Percentiles rank a stretch among this genome's conserved stretches.
Evolutionary conservation across 352 stramenopile genomes (phyloP).

Genomic region (Phytophthora europaea): DNA sequence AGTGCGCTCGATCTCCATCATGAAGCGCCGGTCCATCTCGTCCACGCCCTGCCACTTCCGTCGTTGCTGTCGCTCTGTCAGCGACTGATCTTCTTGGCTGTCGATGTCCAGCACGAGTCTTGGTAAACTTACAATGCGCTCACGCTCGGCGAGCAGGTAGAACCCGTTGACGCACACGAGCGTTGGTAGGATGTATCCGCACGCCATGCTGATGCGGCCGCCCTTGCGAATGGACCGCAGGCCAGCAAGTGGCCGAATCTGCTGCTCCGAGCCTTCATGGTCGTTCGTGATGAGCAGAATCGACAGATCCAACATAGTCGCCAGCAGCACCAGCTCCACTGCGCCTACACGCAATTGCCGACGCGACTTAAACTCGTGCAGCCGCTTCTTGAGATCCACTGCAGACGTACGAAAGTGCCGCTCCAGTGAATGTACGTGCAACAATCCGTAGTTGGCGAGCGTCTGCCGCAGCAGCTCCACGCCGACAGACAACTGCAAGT

Average conservation of each 20-base stretch:
- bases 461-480: conserved; percentile 72
- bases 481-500: conserved; percentile 44
- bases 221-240: conserved; percentile 65
- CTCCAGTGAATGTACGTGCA: conserved; percentile 69
- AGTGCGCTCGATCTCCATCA: conserved; percentile 66
- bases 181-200: conserved; percentile 82
- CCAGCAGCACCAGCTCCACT: conserved; percentile 76
- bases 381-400: conserved; percentile 81
- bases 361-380: conserved; percentile 81
- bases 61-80: conserved; percentile 33
- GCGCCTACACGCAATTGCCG: conserved; percentile 67
- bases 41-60: conserved; percentile 80
- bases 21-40: conserved; percentile 78
- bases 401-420: conserved; percentile 59
- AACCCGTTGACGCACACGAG: conserved; percentile 74
- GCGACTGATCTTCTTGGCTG: conserved; percentile 19
- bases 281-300: conserved; percentile 87
- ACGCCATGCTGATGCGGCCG: conserved; percentile 59
- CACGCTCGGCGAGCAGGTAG: conserved; percentile 64
- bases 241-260: conserved; percentile 63
- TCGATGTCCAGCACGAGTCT: conserved; percentile 11
- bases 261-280: conserved; percentile 72
- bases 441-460: conserved; percentile 74
- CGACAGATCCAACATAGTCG: conserved; percentile 79
- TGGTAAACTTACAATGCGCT: background rate